Conservation (phyloP, 805 yeast genomes). For the Kuraishia hungarica region DNA sequence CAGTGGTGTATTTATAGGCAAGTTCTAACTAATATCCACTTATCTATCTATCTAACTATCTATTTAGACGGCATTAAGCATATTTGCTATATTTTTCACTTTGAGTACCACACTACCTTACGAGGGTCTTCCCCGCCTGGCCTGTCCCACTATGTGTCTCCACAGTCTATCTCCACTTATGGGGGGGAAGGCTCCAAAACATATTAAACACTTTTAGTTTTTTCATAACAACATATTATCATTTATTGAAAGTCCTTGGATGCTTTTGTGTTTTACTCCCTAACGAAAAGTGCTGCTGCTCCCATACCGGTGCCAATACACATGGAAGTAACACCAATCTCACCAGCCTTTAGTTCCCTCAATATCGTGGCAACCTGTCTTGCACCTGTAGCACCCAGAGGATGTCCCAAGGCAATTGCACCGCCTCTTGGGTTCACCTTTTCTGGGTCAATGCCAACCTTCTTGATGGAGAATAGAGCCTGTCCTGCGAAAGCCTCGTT, state of each 20-base stretch:
- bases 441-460: slow-evolving; percentile 54
- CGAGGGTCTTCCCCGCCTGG: not conserved
- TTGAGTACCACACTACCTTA: not conserved
- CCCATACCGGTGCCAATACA: slow-evolving; percentile 99
- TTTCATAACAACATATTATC: no score
- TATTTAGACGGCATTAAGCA: no score
- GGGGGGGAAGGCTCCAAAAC: no score
- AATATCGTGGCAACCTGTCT: slow-evolving; percentile 87
- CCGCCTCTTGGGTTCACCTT: slow-evolving; percentile 92
- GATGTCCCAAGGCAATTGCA: slow-evolving; percentile 95
- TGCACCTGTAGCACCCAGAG: slow-evolving; percentile 78
- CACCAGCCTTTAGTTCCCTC: slow-evolving; percentile 69
- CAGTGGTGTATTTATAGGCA: no score
- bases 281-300: slow-evolving; percentile 81
- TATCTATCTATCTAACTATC: no score
- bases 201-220: no score
- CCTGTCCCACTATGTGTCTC: no score
- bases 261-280: slow-evolving; percentile 41
- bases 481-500: slow-evolving; percentile 98
- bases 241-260: not conserved
- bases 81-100: not conserved
- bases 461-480: slow-evolving; percentile 66
- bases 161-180: no score
- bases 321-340: slow-evolving; percentile 91
- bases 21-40: no score